A percentile compares a stretch with the other conserved stretches of the same genome.
phyloP scores from a whole-genome alignment of 2,329 filamentous ascomycete genomes.

The Scorias spongiosa region DNA sequence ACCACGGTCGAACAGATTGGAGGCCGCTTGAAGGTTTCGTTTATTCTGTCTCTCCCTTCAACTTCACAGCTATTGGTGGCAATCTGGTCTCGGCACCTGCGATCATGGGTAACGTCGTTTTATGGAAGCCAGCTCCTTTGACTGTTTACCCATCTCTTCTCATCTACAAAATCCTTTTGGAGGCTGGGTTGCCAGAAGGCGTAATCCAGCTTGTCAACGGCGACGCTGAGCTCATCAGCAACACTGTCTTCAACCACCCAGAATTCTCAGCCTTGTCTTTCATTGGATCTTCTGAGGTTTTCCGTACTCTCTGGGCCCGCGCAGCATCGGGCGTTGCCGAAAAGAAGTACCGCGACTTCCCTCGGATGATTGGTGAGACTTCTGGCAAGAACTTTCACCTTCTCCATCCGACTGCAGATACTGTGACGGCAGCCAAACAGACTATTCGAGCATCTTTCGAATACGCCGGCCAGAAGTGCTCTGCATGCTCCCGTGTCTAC shows the following conservation, averaged over 20 bases:
- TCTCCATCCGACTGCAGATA: slow-evolving; percentile 32
- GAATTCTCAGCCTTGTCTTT: slow-evolving; percentile 26
- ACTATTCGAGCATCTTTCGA: slow-evolving; percentile 36
- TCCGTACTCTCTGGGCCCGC: slow-evolving; percentile 19
- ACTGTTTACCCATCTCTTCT: slow-evolving; percentile 22
- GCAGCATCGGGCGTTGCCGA: slow-evolving; percentile 18
- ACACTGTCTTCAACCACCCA: slow-evolving; percentile 19
- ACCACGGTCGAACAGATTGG: slow-evolving; percentile 19
- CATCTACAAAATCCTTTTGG: slow-evolving; percentile 25
- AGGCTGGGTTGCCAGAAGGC: slow-evolving; percentile 25
- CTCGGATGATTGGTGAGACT: slow-evolving; percentile 36
- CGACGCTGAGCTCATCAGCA: slow-evolving; percentile 23
- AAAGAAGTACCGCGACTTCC: slow-evolving; percentile 23
- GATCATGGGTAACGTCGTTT: slow-evolving; percentile 26
- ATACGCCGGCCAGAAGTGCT: slow-evolving; percentile 39
- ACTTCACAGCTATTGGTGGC: slow-evolving; percentile 28
- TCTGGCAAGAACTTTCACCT: slow-evolving; percentile 41
- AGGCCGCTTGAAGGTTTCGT: slow-evolving; percentile 29
- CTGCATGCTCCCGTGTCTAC: slow-evolving; percentile 30
- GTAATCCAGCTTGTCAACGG: slow-evolving; percentile 27
- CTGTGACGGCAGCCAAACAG: slow-evolving; percentile 31
- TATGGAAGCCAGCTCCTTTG: slow-evolving; percentile 27
- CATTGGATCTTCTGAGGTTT: slow-evolving; percentile 26
- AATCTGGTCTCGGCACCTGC: slow-evolving; percentile 23
- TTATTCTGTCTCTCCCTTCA: slow-evolving; percentile 28